phyloP scores from a whole-genome alignment of 345 rosid species.

The Aethionema arabicum region DNA sequence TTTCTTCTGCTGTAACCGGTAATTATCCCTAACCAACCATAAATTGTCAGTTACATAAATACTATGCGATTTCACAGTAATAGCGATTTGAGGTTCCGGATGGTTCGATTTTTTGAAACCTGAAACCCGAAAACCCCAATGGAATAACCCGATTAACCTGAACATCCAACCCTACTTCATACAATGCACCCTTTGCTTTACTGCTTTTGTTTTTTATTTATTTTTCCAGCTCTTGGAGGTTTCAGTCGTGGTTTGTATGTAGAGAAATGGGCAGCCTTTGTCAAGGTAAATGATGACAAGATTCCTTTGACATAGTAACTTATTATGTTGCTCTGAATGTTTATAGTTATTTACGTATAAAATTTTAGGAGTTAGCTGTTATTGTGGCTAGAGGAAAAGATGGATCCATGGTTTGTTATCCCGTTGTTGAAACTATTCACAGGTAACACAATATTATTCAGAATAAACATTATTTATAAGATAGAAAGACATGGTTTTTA shows the following conservation, averaged over 20 bases:
- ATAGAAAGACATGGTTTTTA: background rate
- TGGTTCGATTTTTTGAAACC: too few species aligned
- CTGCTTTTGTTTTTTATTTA: background rate
- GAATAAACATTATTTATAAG: background rate
- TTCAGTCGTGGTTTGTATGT: conserved; percentile 67
- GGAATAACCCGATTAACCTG: too few species aligned
- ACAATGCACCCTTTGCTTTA: conserved; percentile 1
- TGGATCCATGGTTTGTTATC: conserved; percentile 77
- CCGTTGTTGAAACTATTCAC: conserved; percentile 95
- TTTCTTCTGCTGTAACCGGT: conserved; percentile 77
- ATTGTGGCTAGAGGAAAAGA: conserved; percentile 93
- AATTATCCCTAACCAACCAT: conserved; percentile 11
- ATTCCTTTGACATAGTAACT: background rate
- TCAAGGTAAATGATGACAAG: conserved; percentile 51
- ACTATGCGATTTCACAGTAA: too few species aligned
- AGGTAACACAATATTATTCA: conserved; percentile 47
- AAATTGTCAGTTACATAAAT: too few species aligned
- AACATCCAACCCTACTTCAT: too few species aligned
- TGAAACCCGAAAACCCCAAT: too few species aligned
- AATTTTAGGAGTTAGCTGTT: conserved; percentile 81
- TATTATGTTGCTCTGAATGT: conserved; percentile 7
- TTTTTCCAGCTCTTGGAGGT: conserved; percentile 82
- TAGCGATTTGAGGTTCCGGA: too few species aligned
- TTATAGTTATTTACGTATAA: conserved; percentile 8
- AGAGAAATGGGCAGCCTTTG: conserved; percentile 92